These are phyloP conservation scores for Parietaria judaica DNA, from an alignment of 306 rosid genomes.

Conservation along the genomic window DNA sequence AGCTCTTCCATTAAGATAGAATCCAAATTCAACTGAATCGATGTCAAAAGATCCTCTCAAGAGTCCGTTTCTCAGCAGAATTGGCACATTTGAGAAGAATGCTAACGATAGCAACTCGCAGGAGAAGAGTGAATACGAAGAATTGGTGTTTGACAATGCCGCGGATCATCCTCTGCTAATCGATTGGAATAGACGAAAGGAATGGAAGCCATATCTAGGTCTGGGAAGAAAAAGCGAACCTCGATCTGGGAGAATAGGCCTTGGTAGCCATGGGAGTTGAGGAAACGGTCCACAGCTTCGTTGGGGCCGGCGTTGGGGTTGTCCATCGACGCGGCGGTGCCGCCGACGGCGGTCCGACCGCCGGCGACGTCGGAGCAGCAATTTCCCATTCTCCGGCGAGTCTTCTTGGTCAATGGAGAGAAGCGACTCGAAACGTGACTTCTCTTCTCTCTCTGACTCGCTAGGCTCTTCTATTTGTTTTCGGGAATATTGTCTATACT, in stretches of 20 bases:
- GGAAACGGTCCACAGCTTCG: slow-evolving; percentile 62
- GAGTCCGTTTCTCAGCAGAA: no score
- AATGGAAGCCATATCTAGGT: background rate
- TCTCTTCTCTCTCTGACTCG: no score
- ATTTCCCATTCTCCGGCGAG: slow-evolving; percentile 53
- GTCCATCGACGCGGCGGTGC: slow-evolving; percentile 25
- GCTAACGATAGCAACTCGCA: no score
- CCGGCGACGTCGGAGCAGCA: slow-evolving; percentile 80
- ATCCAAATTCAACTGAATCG: background rate
- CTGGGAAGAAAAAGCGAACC: slow-evolving; percentile 27
- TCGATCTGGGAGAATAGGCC: slow-evolving; percentile 96
- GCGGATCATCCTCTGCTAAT: background rate
- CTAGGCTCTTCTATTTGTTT: no score
- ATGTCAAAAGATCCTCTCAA: no score
- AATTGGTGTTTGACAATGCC: no score
- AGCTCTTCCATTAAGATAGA: background rate
- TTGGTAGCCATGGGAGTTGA: slow-evolving; percentile 67
- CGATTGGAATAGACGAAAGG: background rate
- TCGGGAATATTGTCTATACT: no score
- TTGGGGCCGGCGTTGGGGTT: slow-evolving; percentile 38
- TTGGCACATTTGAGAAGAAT: no score
- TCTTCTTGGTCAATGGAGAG: no score
- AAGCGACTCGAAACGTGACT: no score
- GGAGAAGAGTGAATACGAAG: no score
- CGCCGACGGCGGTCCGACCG: slow-evolving; percentile 64